Conservation (phyloP, 1,139 yeast genomes). For the Candida dubliniensis region DNA sequence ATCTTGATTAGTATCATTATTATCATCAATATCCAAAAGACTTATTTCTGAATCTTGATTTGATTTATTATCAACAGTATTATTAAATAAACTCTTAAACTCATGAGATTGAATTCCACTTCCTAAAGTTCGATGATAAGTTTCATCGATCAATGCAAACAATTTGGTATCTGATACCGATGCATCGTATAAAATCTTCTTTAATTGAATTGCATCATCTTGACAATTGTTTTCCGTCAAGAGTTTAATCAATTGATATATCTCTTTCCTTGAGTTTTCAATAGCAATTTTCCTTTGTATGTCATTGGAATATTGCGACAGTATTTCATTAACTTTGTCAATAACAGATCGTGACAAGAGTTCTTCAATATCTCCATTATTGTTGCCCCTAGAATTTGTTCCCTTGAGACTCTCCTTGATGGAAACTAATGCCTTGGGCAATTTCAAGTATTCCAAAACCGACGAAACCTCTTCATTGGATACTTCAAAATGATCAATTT, state of each 20-base stretch:
- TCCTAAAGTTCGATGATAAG: slow-evolving; percentile 30
- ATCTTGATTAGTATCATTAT: slow-evolving; percentile 40
- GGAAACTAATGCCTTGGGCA: slow-evolving; percentile 66
- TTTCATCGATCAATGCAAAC: slow-evolving; percentile 31
- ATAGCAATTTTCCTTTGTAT: slow-evolving; percentile 24
- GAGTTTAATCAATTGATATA: slow-evolving; percentile 37
- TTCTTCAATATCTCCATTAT: neutral
- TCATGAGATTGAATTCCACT: slow-evolving; percentile 35
- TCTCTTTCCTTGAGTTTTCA: slow-evolving; percentile 36
- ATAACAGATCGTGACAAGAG: slow-evolving; percentile 19
- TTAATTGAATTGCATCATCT: slow-evolving; percentile 57
- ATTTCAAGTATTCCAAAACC: slow-evolving; percentile 73
- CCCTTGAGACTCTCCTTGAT: slow-evolving; percentile 36
- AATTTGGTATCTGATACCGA: slow-evolving; percentile 64
- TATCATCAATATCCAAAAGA: slow-evolving; percentile 64
- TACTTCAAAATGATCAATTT: slow-evolving; percentile 72
- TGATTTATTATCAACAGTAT: slow-evolving; percentile 19
- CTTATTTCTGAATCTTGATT: slow-evolving; percentile 34
- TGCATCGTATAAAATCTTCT: slow-evolving; percentile 68
- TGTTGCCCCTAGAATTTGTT: neutral
- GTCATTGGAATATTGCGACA: slow-evolving; percentile 24
- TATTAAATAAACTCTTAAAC: slow-evolving; percentile 23
- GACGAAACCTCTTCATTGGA: slow-evolving; percentile 79
- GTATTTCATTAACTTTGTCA: slow-evolving; percentile 29
- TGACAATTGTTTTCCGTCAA: slow-evolving; percentile 39